A percentile compares a stretch with the other conserved stretches of the same genome.
phyloP scores from a whole-genome alignment of 225 moss, liverwort and hornwort species.

The Ulota crispa region DNA sequence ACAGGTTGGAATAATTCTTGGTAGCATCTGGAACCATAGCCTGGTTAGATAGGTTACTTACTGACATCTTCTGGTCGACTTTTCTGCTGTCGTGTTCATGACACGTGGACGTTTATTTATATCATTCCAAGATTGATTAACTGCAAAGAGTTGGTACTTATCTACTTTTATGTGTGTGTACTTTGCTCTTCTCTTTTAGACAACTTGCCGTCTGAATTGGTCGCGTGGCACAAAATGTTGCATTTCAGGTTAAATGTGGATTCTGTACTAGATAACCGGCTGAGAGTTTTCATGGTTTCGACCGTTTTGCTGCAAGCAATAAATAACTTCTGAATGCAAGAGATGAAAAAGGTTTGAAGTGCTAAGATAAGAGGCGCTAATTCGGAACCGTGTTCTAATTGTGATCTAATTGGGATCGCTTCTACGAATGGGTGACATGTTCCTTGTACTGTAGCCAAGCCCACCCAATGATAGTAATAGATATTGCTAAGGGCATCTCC shows the following conservation, averaged over 20 bases:
- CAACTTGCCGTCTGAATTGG: not conserved
- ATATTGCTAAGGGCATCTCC: no score
- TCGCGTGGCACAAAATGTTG: not conserved
- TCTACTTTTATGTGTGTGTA: not conserved
- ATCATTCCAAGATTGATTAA: constrained; percentile 28
- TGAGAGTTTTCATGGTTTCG: not conserved
- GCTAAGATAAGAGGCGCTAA: no score
- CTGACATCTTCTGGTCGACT: constrained; percentile 1
- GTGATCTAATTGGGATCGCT: no score
- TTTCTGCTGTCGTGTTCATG: constrained; percentile 17
- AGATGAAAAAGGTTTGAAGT: not conserved
- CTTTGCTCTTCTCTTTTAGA: no score
- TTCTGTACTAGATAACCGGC: not conserved
- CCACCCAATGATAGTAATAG: no score
- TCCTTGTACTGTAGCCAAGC: no score
- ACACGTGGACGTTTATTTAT: constrained; percentile 11
- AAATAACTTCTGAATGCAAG: not conserved
- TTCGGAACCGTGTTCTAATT: no score
- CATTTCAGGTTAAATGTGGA: not conserved
- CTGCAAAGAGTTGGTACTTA: constrained; percentile 6
- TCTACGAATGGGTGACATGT: no score
- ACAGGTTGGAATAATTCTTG: constrained; percentile 21
- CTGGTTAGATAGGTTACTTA: not conserved
- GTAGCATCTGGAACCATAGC: constrained; percentile 4
- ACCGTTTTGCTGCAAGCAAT: not conserved